phyloP scores from a whole-genome alignment of 345 rosid species.

The Eucalyptus erythrocorys region DNA sequence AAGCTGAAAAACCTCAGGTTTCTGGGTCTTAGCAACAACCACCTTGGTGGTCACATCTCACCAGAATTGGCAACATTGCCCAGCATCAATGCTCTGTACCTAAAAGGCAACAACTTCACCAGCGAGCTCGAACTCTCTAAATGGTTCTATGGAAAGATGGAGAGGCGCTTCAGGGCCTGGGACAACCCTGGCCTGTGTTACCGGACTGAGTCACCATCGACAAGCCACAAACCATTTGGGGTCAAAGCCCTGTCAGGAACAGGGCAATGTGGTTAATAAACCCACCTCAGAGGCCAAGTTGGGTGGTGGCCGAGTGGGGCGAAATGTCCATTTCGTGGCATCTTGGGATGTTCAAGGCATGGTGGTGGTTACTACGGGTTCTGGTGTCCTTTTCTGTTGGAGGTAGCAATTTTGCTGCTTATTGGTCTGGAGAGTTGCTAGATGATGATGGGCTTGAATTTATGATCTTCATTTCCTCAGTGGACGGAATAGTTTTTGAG shows the following conservation, averaged over 20 bases:
- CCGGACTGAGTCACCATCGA: conserved; percentile 14
- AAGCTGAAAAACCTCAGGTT: too few species aligned
- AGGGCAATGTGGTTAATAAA: conserved; percentile 5
- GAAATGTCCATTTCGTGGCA: conserved; percentile 8
- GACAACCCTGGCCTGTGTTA: conserved; percentile 75
- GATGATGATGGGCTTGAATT: background rate
- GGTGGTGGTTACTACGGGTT: background rate
- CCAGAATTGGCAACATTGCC: too few species aligned
- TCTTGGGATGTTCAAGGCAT: conserved; percentile 31
- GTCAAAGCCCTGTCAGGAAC: conserved; percentile 51
- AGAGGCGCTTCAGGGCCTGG: conserved; percentile 88
- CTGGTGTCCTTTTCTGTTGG: conserved; percentile 1
- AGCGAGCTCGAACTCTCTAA: conserved; percentile 49
- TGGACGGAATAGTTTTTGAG: background rate
- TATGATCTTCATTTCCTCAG: background rate
- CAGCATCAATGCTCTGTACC: too few species aligned
- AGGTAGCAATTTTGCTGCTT: background rate
- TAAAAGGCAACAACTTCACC: too few species aligned
- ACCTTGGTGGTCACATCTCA: too few species aligned
- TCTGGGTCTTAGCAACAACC: too few species aligned
- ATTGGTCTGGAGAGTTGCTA: background rate
- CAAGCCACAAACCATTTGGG: conserved; percentile 40
- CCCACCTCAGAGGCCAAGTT: conserved; percentile 15
- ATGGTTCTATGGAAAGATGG: conserved; percentile 48
- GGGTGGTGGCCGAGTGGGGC: conserved; percentile 3